Evolutionary conservation across 1,284 basidiomycete genomes (phyloP).

Genomic region (Ceratobasidium sp.): DNA sequence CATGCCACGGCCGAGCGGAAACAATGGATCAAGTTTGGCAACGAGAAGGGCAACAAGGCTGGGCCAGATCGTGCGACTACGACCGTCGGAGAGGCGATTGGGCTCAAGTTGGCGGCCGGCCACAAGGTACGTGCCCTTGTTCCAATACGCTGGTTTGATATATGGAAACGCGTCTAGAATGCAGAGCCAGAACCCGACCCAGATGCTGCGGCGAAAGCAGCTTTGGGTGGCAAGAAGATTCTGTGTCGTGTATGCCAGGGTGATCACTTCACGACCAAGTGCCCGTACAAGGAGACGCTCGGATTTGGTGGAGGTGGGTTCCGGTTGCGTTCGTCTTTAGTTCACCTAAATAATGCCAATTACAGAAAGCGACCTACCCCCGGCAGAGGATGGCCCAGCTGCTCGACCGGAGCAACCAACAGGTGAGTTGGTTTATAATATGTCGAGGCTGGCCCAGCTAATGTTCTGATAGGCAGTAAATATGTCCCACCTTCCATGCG

Average conservation of each 20-base stretch:
- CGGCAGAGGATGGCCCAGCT: conserved; percentile 43
- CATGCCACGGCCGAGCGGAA: conserved; percentile 93
- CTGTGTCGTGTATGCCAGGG: conserved; percentile 95
- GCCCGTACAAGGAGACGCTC: conserved; percentile 94
- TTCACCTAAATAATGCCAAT: neutral
- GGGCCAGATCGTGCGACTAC: conserved; percentile 96
- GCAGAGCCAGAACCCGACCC: conserved; percentile 72
- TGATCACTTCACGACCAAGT: conserved; percentile 97
- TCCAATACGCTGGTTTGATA: conserved; percentile 43
- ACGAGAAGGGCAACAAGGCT: conserved; percentile 84
- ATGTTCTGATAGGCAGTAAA: conserved; percentile 67
- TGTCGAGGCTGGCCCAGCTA: conserved; percentile 45
- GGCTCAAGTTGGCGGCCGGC: conserved; percentile 84
- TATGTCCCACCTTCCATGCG: conserved; percentile 95
- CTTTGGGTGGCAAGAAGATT: conserved; percentile 81
- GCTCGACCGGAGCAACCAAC: conserved; percentile 39
- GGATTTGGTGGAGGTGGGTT: conserved; percentile 70
- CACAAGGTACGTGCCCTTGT: conserved; percentile 63
- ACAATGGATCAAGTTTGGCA: conserved; percentile 93
- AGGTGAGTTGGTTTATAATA: neutral
- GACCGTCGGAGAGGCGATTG: conserved; percentile 91
- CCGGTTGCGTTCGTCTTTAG: conserved; percentile 44
- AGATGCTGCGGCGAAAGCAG: conserved; percentile 73
- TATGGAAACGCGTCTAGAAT: conserved; percentile 44
- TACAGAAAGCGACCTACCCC: conserved; percentile 5